Evolutionary conservation across 768 basidiomycete genomes (phyloP), one percentile per base, ranked within the genome.

Genomic region (Mycena olivaceomarginata): DNA sequence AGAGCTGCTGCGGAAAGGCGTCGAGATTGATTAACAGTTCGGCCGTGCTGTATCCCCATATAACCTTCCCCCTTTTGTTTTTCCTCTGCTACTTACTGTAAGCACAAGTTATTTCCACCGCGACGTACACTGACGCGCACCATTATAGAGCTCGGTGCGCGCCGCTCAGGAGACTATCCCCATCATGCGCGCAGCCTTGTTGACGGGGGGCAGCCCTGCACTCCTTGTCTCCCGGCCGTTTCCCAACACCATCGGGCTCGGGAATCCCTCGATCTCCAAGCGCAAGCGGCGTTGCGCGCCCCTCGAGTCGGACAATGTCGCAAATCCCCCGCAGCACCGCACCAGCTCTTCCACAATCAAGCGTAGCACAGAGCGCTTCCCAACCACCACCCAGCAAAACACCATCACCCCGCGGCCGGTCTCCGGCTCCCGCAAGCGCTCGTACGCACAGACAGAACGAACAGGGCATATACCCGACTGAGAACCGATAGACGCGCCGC

Each of bases 191-290:
- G 46, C 15, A 48, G 15, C 18, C 46, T 13, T 15, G 25, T 40
- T 41, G 65, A 9, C 45, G 65, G 10, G 57, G 66, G 4, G 40
- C 60, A 20, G 72, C 72, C 18, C 11, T 22, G 43, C 56, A n/a
- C 39, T 65, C 48, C 22, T 51, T 40, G 0, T 51, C 48, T 37
- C 63, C 40, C 8, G 63, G 4, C 20, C 43, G 43, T 0, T 48
- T n/a, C 46, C 37, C 60, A 18, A 48, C 53, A 5, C 72, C 41
- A 70, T 75, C 53, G 74, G 68, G 45, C 67, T 65, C 48, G 63
- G 74, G 1, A 68, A 70, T 59, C 74, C 74, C 25, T 75, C 74
- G 11, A 57, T 51, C 51, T 45, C 74, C 13, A 37, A n/a, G n/a
- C n/a, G n/a, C n/a, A n/a, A 51, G 2, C 31, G 31, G 12, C n/a